Base-by-base conservation (phyloP, 176 grass and related monocot genomes). In the Luzula sylvatica region DNA sequence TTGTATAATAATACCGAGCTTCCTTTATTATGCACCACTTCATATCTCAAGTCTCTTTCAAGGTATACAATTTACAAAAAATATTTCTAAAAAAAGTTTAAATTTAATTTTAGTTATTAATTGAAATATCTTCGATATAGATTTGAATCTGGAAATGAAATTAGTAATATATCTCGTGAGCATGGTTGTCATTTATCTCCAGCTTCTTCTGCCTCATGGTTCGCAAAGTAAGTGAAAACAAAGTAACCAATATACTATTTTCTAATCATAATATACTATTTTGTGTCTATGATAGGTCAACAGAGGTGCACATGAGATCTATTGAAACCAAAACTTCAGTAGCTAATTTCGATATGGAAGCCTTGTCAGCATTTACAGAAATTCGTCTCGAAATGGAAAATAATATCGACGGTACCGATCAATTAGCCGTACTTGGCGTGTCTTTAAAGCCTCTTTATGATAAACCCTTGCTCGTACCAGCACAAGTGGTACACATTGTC, bases 331-430 rank as follows among this genome's bases (percentile, higher is more conserved):
- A 67, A 69, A 61, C 69, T 67, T 77, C 87, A 50, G 76, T 59
- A 32, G 49, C 55, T 49, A 50, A 56, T 63, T 76, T 92, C 55
- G 72, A 92, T 58, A 61, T 92, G 56, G 81, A 81, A 26, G 72
- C 66, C 68, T 46, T 92, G 40, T 92, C 87, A 77, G 73, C 80
- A 50, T 92, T 78, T 44, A 85, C 87, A 23, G 87, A 85, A 54
- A 63, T 92, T 62, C 76, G 62, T 56, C 56, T 92, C 44, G 87
- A 92, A 48, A 78, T 64, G 32, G 38, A 81, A 50, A 69, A 78
- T 71, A 59, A 69, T 53, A 46, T 27, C 11, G 58, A 54, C 24
- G 5, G 7, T 35, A 71, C 41, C 42, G 19, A 23, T 77, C 44
- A 70, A 41, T 53, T 85, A 51, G 76, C 65, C 32, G 71, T 74